phyloP scores from a whole-genome alignment of 2,329 filamentous ascomycete species.

The Aureobasidium sp. region DNA sequence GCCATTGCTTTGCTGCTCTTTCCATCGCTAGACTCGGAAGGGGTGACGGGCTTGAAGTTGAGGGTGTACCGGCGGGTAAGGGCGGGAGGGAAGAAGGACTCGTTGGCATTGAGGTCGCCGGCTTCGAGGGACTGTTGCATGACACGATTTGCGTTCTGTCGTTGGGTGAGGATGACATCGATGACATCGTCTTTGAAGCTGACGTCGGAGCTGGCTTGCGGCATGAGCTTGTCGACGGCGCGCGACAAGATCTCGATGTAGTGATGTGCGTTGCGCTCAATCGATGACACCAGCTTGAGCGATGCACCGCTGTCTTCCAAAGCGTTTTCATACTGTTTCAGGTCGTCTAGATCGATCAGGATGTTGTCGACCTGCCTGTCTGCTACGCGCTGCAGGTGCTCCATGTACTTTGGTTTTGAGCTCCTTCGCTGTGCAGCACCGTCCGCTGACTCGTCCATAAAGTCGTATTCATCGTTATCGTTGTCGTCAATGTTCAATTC shows the following conservation, averaged over 20 bases:
- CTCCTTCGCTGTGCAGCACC: constrained; percentile 38
- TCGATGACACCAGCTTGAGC: constrained; percentile 69
- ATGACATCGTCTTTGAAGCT: constrained; percentile 97
- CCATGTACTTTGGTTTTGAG: constrained; percentile 76
- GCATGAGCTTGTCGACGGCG: constrained; percentile 82
- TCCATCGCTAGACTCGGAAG: constrained; percentile 57
- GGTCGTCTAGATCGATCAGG: constrained; percentile 80
- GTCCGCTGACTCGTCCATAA: constrained; percentile 68
- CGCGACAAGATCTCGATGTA: constrained; percentile 88
- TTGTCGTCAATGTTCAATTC: constrained; percentile 82
- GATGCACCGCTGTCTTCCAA: constrained; percentile 51
- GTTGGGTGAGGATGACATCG: constrained; percentile 91
- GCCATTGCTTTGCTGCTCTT: constrained; percentile 59
- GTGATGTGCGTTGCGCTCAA: constrained; percentile 87
- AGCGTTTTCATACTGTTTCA: constrained; percentile 72
- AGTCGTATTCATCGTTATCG: constrained; percentile 82
- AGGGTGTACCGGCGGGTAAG: constrained; percentile 90
- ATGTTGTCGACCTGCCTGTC: constrained; percentile 72
- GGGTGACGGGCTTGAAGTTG: constrained; percentile 88
- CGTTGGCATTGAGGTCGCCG: constrained; percentile 52
- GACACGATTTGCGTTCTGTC: constrained; percentile 76
- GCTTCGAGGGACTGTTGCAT: constrained; percentile 43
- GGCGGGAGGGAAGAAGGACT: constrained; percentile 82
- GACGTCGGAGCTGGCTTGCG: constrained; percentile 66
- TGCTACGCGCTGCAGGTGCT: constrained; percentile 77